A percentile compares a stretch with the other conserved stretches of the same genome.
Conservation (phyloP, 2,329 filamentous ascomycete genomes). For the Peltaster fructicola region DNA sequence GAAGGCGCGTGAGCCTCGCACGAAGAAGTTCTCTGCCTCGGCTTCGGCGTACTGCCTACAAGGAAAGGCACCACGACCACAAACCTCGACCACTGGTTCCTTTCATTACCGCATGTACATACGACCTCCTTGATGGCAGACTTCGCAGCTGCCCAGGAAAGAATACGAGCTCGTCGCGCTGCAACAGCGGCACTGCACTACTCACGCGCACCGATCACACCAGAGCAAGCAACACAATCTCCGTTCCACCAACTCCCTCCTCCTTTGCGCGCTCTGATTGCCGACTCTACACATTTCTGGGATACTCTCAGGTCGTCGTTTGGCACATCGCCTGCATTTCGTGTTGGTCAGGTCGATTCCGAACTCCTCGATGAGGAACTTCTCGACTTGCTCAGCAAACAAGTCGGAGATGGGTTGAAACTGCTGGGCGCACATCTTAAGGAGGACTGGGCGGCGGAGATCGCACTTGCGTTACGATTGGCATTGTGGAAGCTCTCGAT, state of each 20-base stretch:
- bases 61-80: too few species aligned
- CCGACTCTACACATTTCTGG: slow-evolving; percentile 32
- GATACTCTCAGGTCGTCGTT: slow-evolving; percentile 54
- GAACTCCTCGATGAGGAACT: slow-evolving; percentile 90
- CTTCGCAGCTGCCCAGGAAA: slow-evolving; percentile 79
- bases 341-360: slow-evolving; percentile 90
- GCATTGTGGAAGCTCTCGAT: slow-evolving; percentile 86
- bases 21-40: too few species aligned
- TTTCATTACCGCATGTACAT: too few species aligned
- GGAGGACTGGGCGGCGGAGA: slow-evolving; percentile 78
- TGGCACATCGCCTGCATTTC: slow-evolving; percentile 69
- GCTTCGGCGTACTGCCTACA: too few species aligned
- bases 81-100: too few species aligned
- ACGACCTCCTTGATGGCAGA: slow-evolving; percentile 37
- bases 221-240: slow-evolving; percentile 8
- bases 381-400: slow-evolving; percentile 63
- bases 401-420: slow-evolving; percentile 75
- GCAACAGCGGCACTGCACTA: slow-evolving; percentile 35
- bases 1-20: too few species aligned
- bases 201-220: slow-evolving; percentile 2
- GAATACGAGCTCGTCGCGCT: slow-evolving; percentile 63
- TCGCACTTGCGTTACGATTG: slow-evolving; percentile 57
- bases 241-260: slow-evolving; percentile 22
- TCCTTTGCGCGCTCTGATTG: slow-evolving; percentile 37
- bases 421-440: slow-evolving; percentile 65